Percentiles rank a stretch among this genome's conserved stretches.
Conservation (phyloP, 2,329 filamentous ascomycete species). For the Aspergillus quadrilineatus region DNA sequence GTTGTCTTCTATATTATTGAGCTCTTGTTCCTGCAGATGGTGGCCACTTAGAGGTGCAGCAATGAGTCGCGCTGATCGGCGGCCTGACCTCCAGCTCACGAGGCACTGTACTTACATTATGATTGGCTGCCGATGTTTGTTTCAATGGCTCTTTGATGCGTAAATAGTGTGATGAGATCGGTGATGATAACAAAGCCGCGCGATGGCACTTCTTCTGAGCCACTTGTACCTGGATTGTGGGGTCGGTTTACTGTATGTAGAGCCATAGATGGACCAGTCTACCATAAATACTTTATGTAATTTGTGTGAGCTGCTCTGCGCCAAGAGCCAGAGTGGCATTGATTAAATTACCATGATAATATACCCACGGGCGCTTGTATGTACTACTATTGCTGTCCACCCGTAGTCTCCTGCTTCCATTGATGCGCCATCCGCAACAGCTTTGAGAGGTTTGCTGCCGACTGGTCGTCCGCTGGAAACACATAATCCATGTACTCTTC, state of each 20-base stretch:
- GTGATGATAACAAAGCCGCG: background rate
- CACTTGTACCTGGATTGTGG: background rate
- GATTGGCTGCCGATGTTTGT: background rate
- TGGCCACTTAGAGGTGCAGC: background rate
- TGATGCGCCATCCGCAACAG: conserved; percentile 80
- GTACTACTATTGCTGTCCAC: background rate
- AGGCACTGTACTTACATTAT: background rate
- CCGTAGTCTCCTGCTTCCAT: conserved; percentile 69
- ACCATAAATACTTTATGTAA: conserved; percentile 35
- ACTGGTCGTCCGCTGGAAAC: conserved; percentile 92
- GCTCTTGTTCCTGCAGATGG: conserved; percentile 2
- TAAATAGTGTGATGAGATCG: background rate
- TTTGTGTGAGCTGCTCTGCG: conserved; percentile 15
- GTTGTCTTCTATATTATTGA: too few species aligned
- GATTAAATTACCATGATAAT: background rate
- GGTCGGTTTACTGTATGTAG: conserved; percentile 64
- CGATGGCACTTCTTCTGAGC: background rate
- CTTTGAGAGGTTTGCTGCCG: conserved; percentile 77
- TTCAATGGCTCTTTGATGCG: background rate
- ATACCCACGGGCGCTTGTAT: background rate
- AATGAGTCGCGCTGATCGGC: background rate
- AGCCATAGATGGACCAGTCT: conserved; percentile 55
- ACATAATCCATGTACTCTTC: conserved; percentile 98
- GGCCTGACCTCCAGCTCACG: conserved; percentile 1
- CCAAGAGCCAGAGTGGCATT: background rate